Conservation (phyloP, 2,329 filamentous ascomycete genomes). For the Cercospora berteroae region DNA sequence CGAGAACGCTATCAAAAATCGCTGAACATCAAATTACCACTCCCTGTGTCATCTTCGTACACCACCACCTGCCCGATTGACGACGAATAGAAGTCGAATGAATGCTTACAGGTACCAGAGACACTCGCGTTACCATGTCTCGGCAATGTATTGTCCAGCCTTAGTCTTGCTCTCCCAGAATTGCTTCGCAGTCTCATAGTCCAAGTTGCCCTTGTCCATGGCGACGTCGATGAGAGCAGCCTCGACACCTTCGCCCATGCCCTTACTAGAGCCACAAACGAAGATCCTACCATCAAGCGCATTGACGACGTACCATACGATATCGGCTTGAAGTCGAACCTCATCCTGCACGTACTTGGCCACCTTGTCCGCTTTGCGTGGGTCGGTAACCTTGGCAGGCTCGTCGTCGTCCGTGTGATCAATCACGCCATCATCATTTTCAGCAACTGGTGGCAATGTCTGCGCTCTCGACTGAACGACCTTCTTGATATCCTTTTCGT, state of each 20-base stretch:
- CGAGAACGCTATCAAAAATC: conserved; percentile 22
- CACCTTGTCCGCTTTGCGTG: conserved; percentile 60
- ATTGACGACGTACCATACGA: conserved; percentile 99
- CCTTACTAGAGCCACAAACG: conserved; percentile 90
- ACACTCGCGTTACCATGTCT: conserved; percentile 33
- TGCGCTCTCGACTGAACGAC: conserved; percentile 48
- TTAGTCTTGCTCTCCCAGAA: conserved; percentile 94
- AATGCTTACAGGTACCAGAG: not conserved
- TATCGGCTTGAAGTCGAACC: conserved; percentile 81
- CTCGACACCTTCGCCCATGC: conserved; percentile 97
- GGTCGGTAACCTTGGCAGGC: conserved; percentile 65
- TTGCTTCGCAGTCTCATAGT: conserved; percentile 73
- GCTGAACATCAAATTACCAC: conserved; percentile 1
- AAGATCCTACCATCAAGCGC: conserved; percentile 93
- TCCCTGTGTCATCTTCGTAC: not conserved
- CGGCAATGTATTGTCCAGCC: conserved; percentile 91
- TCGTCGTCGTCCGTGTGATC: conserved; percentile 46
- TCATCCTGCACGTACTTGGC: conserved; percentile 96
- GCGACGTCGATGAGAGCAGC: conserved; percentile 82
- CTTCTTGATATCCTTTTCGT: conserved; percentile 61
- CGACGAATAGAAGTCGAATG: not conserved
- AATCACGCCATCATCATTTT: conserved; percentile 31
- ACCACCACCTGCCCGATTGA: not conserved
- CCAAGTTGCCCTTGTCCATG: conserved; percentile 87
- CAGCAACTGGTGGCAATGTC: conserved; percentile 30